A percentile compares a stretch with the other conserved stretches of the same genome.
These are phyloP conservation scores for Paraphaeosphaeria minitans DNA, from an alignment of 2,329 filamentous ascomycete species.

Conservation along the genomic window DNA sequence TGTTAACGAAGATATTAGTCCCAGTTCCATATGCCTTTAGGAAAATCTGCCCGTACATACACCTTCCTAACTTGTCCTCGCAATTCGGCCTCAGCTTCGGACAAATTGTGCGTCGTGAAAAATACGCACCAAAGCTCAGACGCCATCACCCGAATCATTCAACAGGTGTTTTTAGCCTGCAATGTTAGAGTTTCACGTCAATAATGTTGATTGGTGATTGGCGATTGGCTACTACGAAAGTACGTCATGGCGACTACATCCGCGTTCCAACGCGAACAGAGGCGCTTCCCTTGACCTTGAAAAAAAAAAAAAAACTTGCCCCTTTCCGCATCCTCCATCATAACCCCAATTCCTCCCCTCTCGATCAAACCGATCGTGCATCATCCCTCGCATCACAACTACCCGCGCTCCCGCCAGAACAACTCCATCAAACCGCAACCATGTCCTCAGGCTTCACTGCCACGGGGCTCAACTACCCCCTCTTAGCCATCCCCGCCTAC, in stretches of 20 bases:
- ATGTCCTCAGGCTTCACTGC: slow-evolving; percentile 21
- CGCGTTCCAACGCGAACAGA: neutral
- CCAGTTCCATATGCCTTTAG: neutral
- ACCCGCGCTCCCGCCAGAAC: neutral
- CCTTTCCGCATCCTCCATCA: neutral
- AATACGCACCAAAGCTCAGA: neutral
- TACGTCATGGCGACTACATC: neutral
- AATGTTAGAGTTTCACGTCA: neutral
- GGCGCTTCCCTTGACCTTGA: neutral
- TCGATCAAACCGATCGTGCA: neutral
- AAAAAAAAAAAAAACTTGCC: neutral
- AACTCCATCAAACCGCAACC: neutral
- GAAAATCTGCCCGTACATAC: neutral
- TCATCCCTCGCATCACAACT: neutral
- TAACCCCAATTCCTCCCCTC: neutral
- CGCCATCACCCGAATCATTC: too few species aligned
- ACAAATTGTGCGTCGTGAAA: neutral
- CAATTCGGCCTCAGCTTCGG: neutral
- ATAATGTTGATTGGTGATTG: neutral
- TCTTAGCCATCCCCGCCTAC: slow-evolving; percentile 35
- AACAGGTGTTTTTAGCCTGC: neutral
- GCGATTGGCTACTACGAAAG: neutral
- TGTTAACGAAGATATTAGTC: neutral
- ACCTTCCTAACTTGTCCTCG: neutral
- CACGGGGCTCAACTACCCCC: slow-evolving; percentile 29